A percentile compares a stretch with the other conserved stretches of the same genome.
phyloP scores from a whole-genome alignment of 345 rosid species.

The Chamaenerion angustifolium region DNA sequence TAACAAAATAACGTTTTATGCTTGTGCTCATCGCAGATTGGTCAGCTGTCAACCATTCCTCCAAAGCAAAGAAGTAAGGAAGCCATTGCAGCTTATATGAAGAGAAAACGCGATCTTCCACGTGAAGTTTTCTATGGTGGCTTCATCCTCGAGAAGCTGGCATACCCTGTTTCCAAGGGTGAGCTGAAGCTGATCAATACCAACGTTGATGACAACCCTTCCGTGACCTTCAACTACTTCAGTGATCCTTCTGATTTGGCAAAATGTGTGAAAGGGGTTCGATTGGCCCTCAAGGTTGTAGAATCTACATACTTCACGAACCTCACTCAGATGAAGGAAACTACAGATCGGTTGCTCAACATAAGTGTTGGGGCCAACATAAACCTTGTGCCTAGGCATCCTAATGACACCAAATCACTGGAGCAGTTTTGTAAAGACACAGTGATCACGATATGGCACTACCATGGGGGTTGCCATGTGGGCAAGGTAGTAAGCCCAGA shows the following conservation, averaged over 20 bases:
- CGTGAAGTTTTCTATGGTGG: conserved; percentile 83
- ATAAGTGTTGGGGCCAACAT: conserved; percentile 58
- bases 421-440: conserved; percentile 95
- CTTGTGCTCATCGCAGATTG: conserved; percentile 23
- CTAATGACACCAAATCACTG: conserved; percentile 67
- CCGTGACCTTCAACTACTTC: conserved; percentile 86
- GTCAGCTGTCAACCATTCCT: conserved; percentile 66
- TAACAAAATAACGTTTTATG: not conserved
- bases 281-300: conserved; percentile 42
- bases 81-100: conserved; percentile 39
- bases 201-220: conserved; percentile 68
- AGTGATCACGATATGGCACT: conserved; percentile 95
- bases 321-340: conserved; percentile 36
- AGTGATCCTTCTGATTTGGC: conserved; percentile 52
- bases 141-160: conserved; percentile 80
- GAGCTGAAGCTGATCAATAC: conserved; percentile 51
- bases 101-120: conserved; percentile 42
- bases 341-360: conserved; percentile 52
- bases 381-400: conserved; percentile 59
- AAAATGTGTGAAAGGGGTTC: conserved; percentile 63
- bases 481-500: conserved; percentile 58
- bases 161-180: conserved; percentile 57
- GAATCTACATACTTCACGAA: conserved; percentile 49
- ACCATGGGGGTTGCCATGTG: conserved; percentile 87
- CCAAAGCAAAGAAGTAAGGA: conserved; percentile 51